Evolutionary conservation across 169 alveolate species (phyloP), one percentile per base, ranked within the genome.

Genomic region (Plasmodium coatneyi): DNA sequence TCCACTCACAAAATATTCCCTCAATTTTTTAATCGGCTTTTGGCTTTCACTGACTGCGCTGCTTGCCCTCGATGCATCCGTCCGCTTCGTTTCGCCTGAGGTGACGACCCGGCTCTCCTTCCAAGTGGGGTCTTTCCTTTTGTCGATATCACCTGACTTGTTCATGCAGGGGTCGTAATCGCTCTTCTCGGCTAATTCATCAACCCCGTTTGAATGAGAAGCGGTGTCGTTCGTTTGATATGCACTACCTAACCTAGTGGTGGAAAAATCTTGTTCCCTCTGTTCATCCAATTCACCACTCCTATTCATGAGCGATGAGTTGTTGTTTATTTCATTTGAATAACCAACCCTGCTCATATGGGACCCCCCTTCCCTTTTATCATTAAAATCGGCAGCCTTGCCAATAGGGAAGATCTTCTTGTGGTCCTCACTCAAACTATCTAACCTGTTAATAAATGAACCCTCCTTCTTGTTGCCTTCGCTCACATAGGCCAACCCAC

Each of bases 21-120:
- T 82, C 71, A 82, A 43, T 56, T 82, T 82, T 82, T 56, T 82
- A 30, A 82, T 82, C 56, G 70, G 90, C 41, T 82, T 82, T 54
- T 28, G 36, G 22, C 41, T 56, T 82, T 82, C 71, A 12, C 80
- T 60, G 71, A 41, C 12, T 80, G 60, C 41, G 7, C n/a, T 25
- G 5, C n/a, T 66, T 19, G 30, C n/a, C 34, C 36, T 25, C 9
- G 32, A 66, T 19, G n/a, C 76, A 19, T 9, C 76, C 41, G 14
- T 66, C 76, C 19, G 76, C 39, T 66, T 36, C 12, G 36, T 66
- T 25, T 66, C 76, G 2, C 3, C 3, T 0, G 5, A 6, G 14
- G 3, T 28, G 76, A 1, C 36, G 5, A 9, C n/a, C 36, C 12
- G 30, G 36, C 5, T 14, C 71, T 16, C 60, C 39, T 49, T 34